phyloP scores from a whole-genome alignment of 2,329 filamentous ascomycete genomes.

The Coniochaeta sp. region DNA sequence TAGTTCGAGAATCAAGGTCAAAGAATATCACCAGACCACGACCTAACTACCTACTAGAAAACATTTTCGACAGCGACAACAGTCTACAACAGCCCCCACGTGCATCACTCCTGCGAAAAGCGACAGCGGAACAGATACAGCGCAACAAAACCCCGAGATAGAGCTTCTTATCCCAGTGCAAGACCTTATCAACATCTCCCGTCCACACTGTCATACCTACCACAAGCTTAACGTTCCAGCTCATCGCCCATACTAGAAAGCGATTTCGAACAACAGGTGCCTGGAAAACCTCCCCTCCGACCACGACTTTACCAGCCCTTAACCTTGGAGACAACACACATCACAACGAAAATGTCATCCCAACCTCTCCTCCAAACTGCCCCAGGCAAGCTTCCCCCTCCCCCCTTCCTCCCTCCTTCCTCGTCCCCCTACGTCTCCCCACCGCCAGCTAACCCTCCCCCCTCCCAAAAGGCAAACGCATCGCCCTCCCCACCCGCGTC shows the following conservation, averaged over 20 bases:
- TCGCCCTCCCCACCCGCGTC: constrained; percentile 93
- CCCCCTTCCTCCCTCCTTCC: neutral
- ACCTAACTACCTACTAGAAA: neutral
- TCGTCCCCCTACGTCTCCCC: constrained; percentile 6
- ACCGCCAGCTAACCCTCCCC: constrained; percentile 4
- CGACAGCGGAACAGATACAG: neutral
- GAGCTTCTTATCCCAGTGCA: too few species aligned
- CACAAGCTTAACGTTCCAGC: too few species aligned
- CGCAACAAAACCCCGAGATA: too few species aligned
- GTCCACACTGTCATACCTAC: too few species aligned
- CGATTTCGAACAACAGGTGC: too few species aligned
- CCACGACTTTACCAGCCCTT: too few species aligned
- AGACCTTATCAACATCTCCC: too few species aligned
- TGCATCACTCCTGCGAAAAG: neutral
- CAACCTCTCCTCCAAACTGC: constrained; percentile 94
- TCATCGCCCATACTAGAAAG: too few species aligned
- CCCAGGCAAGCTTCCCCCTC: constrained; percentile 53
- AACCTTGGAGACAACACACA: too few species aligned
- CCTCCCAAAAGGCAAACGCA: constrained; percentile 77
- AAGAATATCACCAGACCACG: too few species aligned
- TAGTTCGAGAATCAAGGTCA: neutral
- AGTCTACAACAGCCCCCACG: neutral
- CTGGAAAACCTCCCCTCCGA: too few species aligned
- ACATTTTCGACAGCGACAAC: neutral
- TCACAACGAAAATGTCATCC: constrained; percentile 68